Evolutionary conservation across 169 alveolate species (phyloP).

Genomic region (Hammondia hammondi): DNA sequence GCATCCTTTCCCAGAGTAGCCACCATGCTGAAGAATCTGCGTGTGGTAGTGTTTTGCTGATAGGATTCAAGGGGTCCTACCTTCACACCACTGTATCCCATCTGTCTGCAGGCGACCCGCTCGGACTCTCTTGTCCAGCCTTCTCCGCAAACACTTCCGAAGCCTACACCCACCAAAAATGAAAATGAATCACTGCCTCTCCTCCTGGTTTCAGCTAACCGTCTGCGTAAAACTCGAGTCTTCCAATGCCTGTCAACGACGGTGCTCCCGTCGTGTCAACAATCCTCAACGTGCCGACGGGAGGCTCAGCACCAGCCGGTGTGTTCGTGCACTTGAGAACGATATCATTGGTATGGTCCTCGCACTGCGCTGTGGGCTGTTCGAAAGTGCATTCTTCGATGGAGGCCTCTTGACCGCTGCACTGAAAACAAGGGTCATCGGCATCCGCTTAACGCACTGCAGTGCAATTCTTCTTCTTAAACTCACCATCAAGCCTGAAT

Average conservation of each 20-base stretch:
- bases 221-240: conserved; percentile 66
- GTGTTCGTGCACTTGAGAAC: conserved; percentile 82
- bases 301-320: conserved; percentile 73
- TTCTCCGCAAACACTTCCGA: conserved; percentile 83
- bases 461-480: background rate
- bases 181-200: background rate
- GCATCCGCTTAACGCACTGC: background rate
- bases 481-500: conserved; percentile 3
- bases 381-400: conserved; percentile 81
- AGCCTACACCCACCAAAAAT: conserved; percentile 30
- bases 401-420: conserved; percentile 82
- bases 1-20: conserved; percentile 74
- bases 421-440: conserved; percentile 53
- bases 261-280: conserved; percentile 81
- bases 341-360: conserved; percentile 85
- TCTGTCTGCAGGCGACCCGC: conserved; percentile 86
- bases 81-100: conserved; percentile 81
- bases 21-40: conserved; percentile 31
- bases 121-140: conserved; percentile 83
- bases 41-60: background rate
- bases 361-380: conserved; percentile 81
- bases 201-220: conserved; percentile 8
- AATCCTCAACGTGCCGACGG: conserved; percentile 82
- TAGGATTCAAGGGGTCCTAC: background rate
- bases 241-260: conserved; percentile 79